phyloP scores from a whole-genome alignment of 169 alveolate genomes.

The Plasmodium billcollinsi region DNA sequence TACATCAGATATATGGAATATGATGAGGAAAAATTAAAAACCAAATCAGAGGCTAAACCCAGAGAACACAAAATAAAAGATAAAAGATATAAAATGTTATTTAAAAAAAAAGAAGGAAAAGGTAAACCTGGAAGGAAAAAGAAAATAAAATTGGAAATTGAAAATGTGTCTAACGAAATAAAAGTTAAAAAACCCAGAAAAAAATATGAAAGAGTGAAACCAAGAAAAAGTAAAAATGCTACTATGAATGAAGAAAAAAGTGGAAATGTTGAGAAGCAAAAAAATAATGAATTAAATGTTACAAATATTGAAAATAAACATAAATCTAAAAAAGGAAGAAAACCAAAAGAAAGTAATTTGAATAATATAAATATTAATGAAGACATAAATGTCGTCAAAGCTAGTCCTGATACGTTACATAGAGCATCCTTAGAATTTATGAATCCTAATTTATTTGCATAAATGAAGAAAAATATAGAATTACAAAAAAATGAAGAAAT shows the following conservation, averaged over 20 bases:
- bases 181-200: slow-evolving; percentile 65
- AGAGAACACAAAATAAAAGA: slow-evolving; percentile 12
- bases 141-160: slow-evolving; percentile 20
- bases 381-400: slow-evolving; percentile 15
- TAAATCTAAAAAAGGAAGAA: slow-evolving; percentile 18
- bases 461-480: slow-evolving; percentile 2
- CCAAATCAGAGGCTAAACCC: slow-evolving; percentile 10
- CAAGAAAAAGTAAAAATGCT: slow-evolving; percentile 35
- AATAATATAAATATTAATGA: slow-evolving; percentile 17
- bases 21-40: not conserved
- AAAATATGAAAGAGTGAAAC: slow-evolving; percentile 70
- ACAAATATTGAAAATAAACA: slow-evolving; percentile 1
- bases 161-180: slow-evolving; percentile 17
- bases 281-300: not conserved
- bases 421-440: slow-evolving; percentile 56
- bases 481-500: not conserved
- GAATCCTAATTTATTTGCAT: slow-evolving; percentile 66
- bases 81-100: slow-evolving; percentile 12
- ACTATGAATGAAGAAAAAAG: not conserved
- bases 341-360: slow-evolving; percentile 19
- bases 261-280: not conserved
- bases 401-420: slow-evolving; percentile 24
- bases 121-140: slow-evolving; percentile 29
- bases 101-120: slow-evolving; percentile 35
- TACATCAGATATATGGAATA: slow-evolving; percentile 70